Evolutionary conservation across 169 alveolate species (phyloP), one percentile per base, ranked within the genome.

Genomic region (Babesia sp.): DNA sequence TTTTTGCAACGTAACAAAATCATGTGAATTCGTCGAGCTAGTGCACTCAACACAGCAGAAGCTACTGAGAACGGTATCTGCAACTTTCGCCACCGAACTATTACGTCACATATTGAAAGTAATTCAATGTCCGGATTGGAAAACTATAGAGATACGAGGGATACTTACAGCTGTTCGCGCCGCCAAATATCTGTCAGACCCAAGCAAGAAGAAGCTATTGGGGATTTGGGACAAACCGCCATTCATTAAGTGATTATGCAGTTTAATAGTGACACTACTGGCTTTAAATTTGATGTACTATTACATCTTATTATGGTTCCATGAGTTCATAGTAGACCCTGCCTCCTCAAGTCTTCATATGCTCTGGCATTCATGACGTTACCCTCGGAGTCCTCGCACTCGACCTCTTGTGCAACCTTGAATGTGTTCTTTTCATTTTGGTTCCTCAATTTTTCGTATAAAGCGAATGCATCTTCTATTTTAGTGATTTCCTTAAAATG

Each of bases 301-400:
- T 24, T 26, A 51, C 22, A 29, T 51, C 12, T 9, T 51, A 51
- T 51, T 14, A 14, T 9, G 31, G n/a, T n/a, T n/a, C n/a, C 16
- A 34, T 63, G 33, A 34, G n/a, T 18, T 78, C 82, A 90, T 50
- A 94, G 90, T 50, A 94, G 87, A 41, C 98, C 99, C 79, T 95
- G 97, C 68, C 96, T 88, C 75, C 93, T 89, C 67, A 97, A 86
- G 83, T 95, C 98, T 51, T 91, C 92, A 63, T 91, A 95, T 63
- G 97, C 94, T 76, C 95, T 95, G 70, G 93, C 93, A 54, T 87
- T 94, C 90, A 95, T 84, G 28, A 98, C 94, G 70, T 98, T 98
- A 11, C 99, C 99, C 67, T 96, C 93, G 6, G 96, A 86, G 91
- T 98, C 99, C 72, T 98, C 99, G 85, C 96, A 96, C 79, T 98